Percentiles rank a stretch among this genome's conserved stretches.
phyloP scores from a whole-genome alignment of 2,329 filamentous ascomycete species.

The Exophiala alcalophila region DNA sequence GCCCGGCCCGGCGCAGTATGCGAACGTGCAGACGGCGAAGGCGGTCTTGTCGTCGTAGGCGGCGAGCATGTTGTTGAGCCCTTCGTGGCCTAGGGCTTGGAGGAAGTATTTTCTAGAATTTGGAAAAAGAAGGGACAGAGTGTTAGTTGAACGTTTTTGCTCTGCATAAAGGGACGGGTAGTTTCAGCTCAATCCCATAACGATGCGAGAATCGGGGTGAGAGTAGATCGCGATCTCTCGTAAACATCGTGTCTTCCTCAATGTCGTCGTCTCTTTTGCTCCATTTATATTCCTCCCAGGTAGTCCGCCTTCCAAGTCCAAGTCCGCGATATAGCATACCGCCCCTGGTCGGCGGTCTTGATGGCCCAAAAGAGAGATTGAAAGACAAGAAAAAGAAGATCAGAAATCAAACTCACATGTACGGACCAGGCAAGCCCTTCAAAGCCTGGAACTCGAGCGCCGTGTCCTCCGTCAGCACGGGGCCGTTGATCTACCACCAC shows the following conservation, averaged over 20 bases:
- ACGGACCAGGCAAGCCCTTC: conserved; percentile 87
- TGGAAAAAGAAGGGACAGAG: background rate
- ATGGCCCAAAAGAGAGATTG: too few relatives aligned
- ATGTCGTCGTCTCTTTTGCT: too few relatives aligned
- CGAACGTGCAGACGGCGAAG: conserved; percentile 94
- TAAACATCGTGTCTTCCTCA: too few relatives aligned
- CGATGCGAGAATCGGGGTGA: too few relatives aligned
- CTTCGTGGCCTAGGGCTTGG: conserved; percentile 72
- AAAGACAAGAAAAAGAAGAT: too few relatives aligned
- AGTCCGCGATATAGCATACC: too few relatives aligned
- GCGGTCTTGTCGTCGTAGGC: conserved; percentile 89
- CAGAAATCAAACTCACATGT: conserved; percentile 65
- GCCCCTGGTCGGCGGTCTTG: too few relatives aligned
- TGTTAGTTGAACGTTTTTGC: background rate
- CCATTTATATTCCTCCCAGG: too few relatives aligned
- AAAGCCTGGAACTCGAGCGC: conserved; percentile 89
- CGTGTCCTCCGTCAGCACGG: conserved; percentile 94
- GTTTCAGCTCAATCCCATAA: too few relatives aligned
- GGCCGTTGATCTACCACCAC: conserved; percentile 65
- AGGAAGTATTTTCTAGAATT: conserved; percentile 88
- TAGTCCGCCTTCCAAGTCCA: too few relatives aligned
- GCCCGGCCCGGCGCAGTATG: conserved; percentile 80
- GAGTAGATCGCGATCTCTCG: too few relatives aligned
- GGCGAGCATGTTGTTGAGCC: conserved; percentile 84
- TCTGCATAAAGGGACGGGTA: too few relatives aligned